Percentiles rank a stretch among this genome's conserved stretches.
Evolutionary conservation across 805 yeast species (phyloP).

Genomic region (Ogataea ganodermae): DNA sequence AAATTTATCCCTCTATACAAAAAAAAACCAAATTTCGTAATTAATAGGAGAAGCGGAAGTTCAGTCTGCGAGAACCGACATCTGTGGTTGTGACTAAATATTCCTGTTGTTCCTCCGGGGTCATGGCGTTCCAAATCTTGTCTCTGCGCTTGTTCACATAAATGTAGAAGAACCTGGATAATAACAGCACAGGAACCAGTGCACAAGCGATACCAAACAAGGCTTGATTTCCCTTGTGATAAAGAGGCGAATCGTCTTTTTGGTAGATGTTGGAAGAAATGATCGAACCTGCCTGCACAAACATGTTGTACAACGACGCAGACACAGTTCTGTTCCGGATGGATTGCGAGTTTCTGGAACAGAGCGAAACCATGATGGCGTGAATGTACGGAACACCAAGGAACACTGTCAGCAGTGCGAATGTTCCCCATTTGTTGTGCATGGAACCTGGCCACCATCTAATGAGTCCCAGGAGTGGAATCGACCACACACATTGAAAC

Average conservation of each 20-base stretch:
- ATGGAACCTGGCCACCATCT: constrained; percentile 33
- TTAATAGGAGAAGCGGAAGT: constrained; percentile 37
- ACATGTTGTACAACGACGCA: constrained; percentile 65
- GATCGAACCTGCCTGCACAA: constrained; percentile 59
- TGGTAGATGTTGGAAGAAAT: constrained; percentile 59
- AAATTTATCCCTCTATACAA: not conserved
- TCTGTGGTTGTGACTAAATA: constrained; percentile 51
- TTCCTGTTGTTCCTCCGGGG: constrained; percentile 48
- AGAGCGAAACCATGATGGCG: constrained; percentile 60
- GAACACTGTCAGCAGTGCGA: constrained; percentile 25
- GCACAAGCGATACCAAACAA: constrained; percentile 39
- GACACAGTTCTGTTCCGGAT: constrained; percentile 66
- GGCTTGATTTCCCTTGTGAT: constrained; percentile 55
- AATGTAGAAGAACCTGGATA: constrained; percentile 41
- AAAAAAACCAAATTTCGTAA: not conserved
- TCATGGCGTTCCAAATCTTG: constrained; percentile 51
- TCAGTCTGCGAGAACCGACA: constrained; percentile 60
- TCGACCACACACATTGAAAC: constrained; percentile 29
- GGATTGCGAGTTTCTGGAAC: constrained; percentile 61
- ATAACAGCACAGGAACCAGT: constrained; percentile 31
- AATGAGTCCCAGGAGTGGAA: constrained; percentile 29
- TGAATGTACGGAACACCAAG: constrained; percentile 52
- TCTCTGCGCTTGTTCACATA: constrained; percentile 47
- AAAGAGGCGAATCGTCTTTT: constrained; percentile 57
- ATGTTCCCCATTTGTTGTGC: constrained; percentile 32